Base-by-base conservation (phyloP, 768 basidiomycete species). In the Rhizopogon vesiculosus region DNA sequence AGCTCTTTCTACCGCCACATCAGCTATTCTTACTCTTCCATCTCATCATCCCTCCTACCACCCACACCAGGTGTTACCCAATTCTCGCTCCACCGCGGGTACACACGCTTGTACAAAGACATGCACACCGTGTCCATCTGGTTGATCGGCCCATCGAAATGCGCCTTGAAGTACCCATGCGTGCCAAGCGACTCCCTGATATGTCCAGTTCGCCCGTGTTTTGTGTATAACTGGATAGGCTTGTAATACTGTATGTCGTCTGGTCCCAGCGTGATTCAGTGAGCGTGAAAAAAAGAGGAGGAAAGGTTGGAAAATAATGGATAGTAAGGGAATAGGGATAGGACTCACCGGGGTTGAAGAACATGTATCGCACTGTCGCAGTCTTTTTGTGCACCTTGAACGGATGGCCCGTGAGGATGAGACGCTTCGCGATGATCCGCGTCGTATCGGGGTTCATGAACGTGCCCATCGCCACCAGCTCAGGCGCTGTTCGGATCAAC, bases 61-160 rank as follows among this genome's bases (percentile, higher is more conserved):
- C 22, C n/a, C 9, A 10, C 45, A 10, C 39, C 42, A 38, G 15
- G 43, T 8, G 56, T 66, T 53, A 54, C 74, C 82, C 80, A 89
- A 49, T 79, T 56, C 60, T 77, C 74, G 46, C 85, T 77, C 87
- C 93, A 98, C 68, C 87, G 89, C 9, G 96, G 96, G 72, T 83
- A 98, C 55, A 94, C 87, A 42, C 97, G 80, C 74, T 98, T 99
- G 75, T 99, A 98, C 55, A 99, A 67, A 44, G 87, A 85, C 88
- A 98, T 89, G 70, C 94, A 97, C 54, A 98, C 82, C 15, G 93
- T 96, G 62, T 98, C 97, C 93, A 97, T 96, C 76, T 94, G 93
- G 66, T 82, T 88, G 62, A 98, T 85, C 19, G 89, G 91, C 13
- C 91, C 92, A 66, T 97, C 94, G 71, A 94, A 93, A 69, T 91